Conservation (phyloP, 495 filamentous ascomycete species). For the Lasiosphaeria hispida region DNA sequence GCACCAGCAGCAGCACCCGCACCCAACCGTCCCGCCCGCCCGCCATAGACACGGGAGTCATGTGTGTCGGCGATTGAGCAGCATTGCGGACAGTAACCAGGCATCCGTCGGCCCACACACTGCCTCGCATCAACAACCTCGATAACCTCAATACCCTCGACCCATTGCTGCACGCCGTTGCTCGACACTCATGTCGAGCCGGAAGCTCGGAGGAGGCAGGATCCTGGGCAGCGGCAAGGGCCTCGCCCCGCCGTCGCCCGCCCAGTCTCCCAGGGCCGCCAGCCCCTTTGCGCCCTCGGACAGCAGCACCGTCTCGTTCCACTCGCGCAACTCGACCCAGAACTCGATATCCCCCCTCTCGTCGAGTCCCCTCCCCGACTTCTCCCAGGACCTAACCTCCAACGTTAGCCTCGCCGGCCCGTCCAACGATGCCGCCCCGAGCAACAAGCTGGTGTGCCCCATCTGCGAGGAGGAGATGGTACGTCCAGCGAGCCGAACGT, state of each 20-base stretch:
- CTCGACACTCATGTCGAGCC: constrained; percentile 60
- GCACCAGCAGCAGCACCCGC: too few relatives aligned
- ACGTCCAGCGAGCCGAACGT: background rate
- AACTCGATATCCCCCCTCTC: constrained; percentile 35
- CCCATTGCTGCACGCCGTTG: too few relatives aligned
- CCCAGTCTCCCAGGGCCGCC: constrained; percentile 29
- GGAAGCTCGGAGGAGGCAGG: constrained; percentile 85
- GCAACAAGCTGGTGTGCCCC: constrained; percentile 73
- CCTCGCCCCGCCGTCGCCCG: constrained; percentile 60
- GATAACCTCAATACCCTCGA: background rate
- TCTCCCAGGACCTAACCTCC: constrained; percentile 45
- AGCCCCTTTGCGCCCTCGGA: constrained; percentile 51
- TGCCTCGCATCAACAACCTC: background rate
- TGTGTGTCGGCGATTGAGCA: too few relatives aligned
- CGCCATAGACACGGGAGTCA: too few relatives aligned
- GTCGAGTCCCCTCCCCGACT: constrained; percentile 40
- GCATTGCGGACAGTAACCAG: too few relatives aligned
- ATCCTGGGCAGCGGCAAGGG: constrained; percentile 79
- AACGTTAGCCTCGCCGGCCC: constrained; percentile 48
- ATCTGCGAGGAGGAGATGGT: constrained; percentile 98
- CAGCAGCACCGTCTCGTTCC: constrained; percentile 52
- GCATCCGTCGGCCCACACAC: too few relatives aligned
- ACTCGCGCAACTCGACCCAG: constrained; percentile 33
- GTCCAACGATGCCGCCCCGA: constrained; percentile 36
- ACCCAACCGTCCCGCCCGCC: too few relatives aligned